Evolutionary conservation across 2,329 filamentous ascomycete species (phyloP), one percentile per base, ranked within the genome.

Genomic region (Pochonia chlamydosporia): DNA sequence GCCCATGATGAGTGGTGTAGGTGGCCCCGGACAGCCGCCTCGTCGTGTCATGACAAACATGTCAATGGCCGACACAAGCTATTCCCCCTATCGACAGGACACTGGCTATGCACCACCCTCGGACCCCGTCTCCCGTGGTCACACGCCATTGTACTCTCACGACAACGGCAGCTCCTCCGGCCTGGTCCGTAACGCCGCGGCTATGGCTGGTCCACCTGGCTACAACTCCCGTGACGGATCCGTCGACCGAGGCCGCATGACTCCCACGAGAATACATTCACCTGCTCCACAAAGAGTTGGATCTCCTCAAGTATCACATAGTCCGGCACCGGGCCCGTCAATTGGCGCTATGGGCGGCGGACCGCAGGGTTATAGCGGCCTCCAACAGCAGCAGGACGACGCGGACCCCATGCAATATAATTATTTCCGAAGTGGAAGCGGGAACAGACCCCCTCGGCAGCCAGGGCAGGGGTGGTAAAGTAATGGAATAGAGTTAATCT

Each of bases 281-380:
- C 50, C 49, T 14, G 52, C 46, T 26, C 44, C 40, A 8, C 41
- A 37, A 6, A 33, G 44, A 16, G 25, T 41, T n/a, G 48, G 18
- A 6, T 43, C 47, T 25, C 47, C 47, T 4, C 43, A 23, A 13
- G 21, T 33, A 5, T 14, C 31, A 6, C 39, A 25, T 9, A 18
- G 10, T 21, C 49, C 25, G 33, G 58, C 54, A 25, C 65, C 71
- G 2, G 70, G 72, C 3, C 69, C 73, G 1, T 72, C 72, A 10
- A 56, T 64, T 4, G 75, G 77, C 10, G 76, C 78, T 50, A 60
- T 81, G 16, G 79, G 78, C 16, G 78, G 78, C 45, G 79, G 79
- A 3, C 76, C 78, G 1, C 67, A 71, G 43, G 80, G 81, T 0
- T 84, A 84, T 59, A 81, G 78, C 13, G 74, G 74, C 23, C 60